These are phyloP conservation scores for Xylaria sp. DNA, from an alignment of 2,329 filamentous ascomycete species.

Conservation along the genomic window DNA sequence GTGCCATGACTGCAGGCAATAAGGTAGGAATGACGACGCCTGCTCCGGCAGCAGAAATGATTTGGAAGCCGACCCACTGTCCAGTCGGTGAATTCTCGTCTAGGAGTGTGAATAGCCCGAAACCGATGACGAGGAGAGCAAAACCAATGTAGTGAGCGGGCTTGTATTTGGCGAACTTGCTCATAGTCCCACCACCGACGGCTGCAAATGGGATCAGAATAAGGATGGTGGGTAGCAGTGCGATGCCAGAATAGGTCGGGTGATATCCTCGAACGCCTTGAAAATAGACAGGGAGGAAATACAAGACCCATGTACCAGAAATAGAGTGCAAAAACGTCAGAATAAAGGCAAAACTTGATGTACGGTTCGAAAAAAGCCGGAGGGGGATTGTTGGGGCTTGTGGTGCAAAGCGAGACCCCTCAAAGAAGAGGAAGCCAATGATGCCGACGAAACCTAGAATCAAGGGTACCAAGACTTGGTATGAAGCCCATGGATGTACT, in stretches of 20 bases:
- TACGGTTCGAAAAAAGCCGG: constrained; percentile 58
- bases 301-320: constrained; percentile 51
- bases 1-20: constrained; percentile 48
- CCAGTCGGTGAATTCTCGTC: background rate
- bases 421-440: constrained; percentile 51
- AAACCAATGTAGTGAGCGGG: background rate
- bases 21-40: constrained; percentile 45
- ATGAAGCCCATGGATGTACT: constrained; percentile 52
- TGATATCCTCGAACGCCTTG: constrained; percentile 70
- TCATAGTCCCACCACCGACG: background rate
- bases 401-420: constrained; percentile 42
- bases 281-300: constrained; percentile 64
- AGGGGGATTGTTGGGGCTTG: constrained; percentile 51
- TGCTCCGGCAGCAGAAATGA: constrained; percentile 38
- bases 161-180: constrained; percentile 1
- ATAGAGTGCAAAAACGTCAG: constrained; percentile 54
- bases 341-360: constrained; percentile 48
- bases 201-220: background rate
- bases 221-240: background rate
- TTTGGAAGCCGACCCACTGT: constrained; percentile 8
- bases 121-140: background rate
- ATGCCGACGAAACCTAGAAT: constrained; percentile 54
- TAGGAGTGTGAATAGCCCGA: constrained; percentile 10
- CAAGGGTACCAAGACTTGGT: constrained; percentile 53
- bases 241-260: constrained; percentile 70